These are phyloP conservation scores for Candida endomychidarum DNA, from an alignment of 805 yeast genomes.

Conservation along the genomic window DNA sequence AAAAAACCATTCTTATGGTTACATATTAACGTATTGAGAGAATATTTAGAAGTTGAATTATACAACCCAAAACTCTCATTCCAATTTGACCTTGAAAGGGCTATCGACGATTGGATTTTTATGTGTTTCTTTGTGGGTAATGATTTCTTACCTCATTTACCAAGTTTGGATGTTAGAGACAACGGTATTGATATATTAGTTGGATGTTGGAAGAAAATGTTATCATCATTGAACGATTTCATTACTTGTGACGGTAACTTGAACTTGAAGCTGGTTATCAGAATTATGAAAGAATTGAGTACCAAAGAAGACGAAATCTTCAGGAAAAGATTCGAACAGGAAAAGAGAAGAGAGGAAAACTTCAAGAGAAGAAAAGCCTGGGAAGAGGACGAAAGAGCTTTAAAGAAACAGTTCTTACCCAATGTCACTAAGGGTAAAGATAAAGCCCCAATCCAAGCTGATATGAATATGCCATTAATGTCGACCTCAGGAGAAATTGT, in stretches of 20 bases:
- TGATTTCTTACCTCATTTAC: conserved; percentile 95
- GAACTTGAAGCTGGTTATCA: conserved; percentile 74
- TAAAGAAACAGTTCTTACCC: conserved; percentile 46
- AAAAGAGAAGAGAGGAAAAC: conserved; percentile 64
- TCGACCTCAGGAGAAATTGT: conserved; percentile 74
- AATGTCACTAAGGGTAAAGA: conserved; percentile 72
- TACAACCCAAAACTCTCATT: conserved; percentile 67
- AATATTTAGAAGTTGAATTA: conserved; percentile 82
- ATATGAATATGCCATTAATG: conserved; percentile 71
- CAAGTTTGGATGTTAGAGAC: conserved; percentile 92
- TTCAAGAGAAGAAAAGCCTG: conserved; percentile 56
- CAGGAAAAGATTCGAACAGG: conserved; percentile 64
- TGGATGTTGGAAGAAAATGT: conserved; percentile 73
- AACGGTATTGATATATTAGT: conserved; percentile 84
- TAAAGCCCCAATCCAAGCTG: conserved; percentile 69
- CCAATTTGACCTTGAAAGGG: conserved; percentile 86
- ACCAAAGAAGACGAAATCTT: conserved; percentile 78
- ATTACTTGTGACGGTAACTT: conserved; percentile 89
- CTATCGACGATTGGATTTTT: conserved; percentile 98
- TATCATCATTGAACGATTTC: conserved; percentile 70
- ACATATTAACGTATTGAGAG: conserved; percentile 82
- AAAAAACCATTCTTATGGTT: conserved; percentile 92
- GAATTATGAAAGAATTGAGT: conserved; percentile 62
- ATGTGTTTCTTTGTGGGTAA: conserved; percentile 99
- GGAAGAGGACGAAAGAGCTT: conserved; percentile 44